Conservation (phyloP, 1,139 yeast species). For the Pichia sp. region DNA sequence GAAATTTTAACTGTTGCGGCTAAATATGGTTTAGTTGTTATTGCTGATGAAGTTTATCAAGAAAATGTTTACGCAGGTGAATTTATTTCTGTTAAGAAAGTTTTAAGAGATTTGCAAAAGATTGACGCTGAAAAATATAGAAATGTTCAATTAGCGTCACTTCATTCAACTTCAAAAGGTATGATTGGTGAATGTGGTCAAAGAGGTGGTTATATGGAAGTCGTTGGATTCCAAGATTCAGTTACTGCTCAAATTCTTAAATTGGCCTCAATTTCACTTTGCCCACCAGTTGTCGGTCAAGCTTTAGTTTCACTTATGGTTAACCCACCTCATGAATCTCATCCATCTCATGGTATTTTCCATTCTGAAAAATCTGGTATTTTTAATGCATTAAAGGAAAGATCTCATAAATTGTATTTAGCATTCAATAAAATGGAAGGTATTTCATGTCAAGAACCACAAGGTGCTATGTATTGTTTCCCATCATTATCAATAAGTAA, state of each 20-base stretch:
- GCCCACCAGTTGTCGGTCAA: constrained; percentile 94
- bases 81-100: constrained; percentile 61
- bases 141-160: constrained; percentile 80
- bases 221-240: constrained; percentile 69
- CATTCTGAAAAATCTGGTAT: constrained; percentile 54
- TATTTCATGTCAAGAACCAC: constrained; percentile 76
- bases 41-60: constrained; percentile 98
- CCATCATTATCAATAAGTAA: constrained; percentile 65
- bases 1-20: constrained; percentile 76
- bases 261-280: constrained; percentile 80
- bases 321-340: constrained; percentile 79
- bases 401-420: constrained; percentile 58
- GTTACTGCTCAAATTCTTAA: constrained; percentile 69
- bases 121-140: constrained; percentile 48
- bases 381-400: constrained; percentile 51
- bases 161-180: constrained; percentile 95
- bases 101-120: constrained; percentile 54
- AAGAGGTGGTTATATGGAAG: constrained; percentile 97
- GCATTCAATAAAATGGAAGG: constrained; percentile 77
- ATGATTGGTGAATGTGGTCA: constrained; percentile 98
- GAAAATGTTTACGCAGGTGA: constrained; percentile 73
- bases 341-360: constrained; percentile 65
- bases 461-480: constrained; percentile 97
- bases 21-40: constrained; percentile 71
- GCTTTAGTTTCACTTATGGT: constrained; percentile 88